Base-by-base conservation (phyloP, 805 yeast genomes). In the Monosporozyma yasuniensis region DNA sequence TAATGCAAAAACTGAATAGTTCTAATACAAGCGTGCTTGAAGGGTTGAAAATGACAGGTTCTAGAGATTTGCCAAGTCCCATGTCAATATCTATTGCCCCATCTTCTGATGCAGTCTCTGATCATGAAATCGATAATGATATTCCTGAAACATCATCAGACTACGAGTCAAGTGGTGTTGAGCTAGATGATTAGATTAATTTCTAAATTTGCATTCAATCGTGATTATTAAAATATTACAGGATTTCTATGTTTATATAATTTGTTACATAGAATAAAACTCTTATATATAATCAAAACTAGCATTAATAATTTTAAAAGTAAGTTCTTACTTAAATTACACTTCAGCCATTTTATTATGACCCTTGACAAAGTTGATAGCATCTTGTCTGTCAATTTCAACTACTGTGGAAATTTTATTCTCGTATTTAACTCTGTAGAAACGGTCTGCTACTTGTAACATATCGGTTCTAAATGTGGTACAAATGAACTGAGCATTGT, bases 381-480 rank as follows among this genome's bases (percentile, higher is more conserved):
- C 98, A 44, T 83, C 85, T 3, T 79, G 80, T 51, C 76, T 76
- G 22, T 76, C 72, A 50, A 91, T 86, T 52, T 83, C 86, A 53
- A 78, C 75, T 2, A 91, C 83, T 0, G 84, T 75, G 50, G 96
- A 87, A 45, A 86, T 87, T 60, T 87, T 87, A 61, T 87, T 84
- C 52, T 79, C 80, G 64, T 82, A 91, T 71, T 80, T 79, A 1
- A 93, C 96, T 19, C 97, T 96, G 63, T 80, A 91, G 61, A 85
- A 89, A 53, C 80, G 82, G 64, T 87, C 87, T 5, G 96, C 95
- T 7, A 83, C 87, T 54, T 82, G 82, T 35, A 93, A 70, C 87
- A 93, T 81, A 64, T 93, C 99, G 0, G 95, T 87, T 58, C 97
- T 75, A 73, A 93, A 93, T 0, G 99, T 93, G 0, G 99, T 93